Conservation (phyloP, 192 early-diverging fungal genomes). For the Funneliformis geosporum region DNA sequence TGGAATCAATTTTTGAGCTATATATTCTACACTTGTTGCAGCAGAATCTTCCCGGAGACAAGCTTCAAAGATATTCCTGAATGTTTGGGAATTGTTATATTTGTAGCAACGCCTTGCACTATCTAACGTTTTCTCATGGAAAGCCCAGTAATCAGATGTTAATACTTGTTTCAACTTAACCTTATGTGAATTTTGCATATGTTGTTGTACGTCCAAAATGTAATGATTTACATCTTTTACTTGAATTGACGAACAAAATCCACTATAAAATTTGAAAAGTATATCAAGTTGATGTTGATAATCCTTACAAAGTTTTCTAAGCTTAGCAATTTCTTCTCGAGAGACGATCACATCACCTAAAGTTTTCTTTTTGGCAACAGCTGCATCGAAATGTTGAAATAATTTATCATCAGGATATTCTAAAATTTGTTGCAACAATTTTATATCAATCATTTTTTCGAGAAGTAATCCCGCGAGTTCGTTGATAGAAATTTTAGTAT, state of each 20-base stretch:
- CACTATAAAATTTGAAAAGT: not conserved
- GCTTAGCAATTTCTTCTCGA: not conserved
- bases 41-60: not conserved
- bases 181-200: not conserved
- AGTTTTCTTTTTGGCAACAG: not conserved
- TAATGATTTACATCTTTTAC: not conserved
- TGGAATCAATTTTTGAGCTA: not conserved
- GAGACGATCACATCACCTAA: not conserved
- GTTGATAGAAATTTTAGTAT: not conserved
- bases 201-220: not conserved
- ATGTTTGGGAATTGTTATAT: not conserved
- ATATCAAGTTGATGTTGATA: not conserved
- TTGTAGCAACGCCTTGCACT: not conserved
- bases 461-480: not conserved
- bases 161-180: not conserved
- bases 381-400: not conserved
- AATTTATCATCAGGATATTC: not conserved
- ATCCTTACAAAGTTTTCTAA: not conserved
- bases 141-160: not conserved
- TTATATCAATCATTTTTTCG: not conserved
- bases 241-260: not conserved
- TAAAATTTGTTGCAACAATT: not conserved
- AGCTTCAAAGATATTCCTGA: constrained; percentile 9
- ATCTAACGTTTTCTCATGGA: not conserved
- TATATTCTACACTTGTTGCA: not conserved